phyloP scores from a whole-genome alignment of 1,284 basidiomycete genomes.

The Xanthoconium separans region DNA sequence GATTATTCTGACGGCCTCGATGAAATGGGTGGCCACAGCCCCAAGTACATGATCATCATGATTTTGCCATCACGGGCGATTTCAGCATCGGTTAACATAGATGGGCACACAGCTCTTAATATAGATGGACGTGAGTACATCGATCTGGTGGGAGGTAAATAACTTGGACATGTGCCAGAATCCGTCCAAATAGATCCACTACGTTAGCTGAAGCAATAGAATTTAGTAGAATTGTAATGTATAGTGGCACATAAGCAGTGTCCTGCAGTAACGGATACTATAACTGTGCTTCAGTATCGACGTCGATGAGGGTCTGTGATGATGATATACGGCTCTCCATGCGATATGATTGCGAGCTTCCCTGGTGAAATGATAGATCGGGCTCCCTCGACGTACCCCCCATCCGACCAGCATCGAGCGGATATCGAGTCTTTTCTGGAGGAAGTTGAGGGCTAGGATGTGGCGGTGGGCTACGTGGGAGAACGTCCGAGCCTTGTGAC shows the following conservation, averaged over 20 bases:
- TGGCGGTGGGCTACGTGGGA: slow-evolving; percentile 33
- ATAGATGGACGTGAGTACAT: neutral
- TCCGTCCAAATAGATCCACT: slow-evolving; percentile 17
- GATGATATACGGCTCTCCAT: slow-evolving; percentile 30
- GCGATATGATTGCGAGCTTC: slow-evolving; percentile 32
- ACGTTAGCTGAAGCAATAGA: slow-evolving; percentile 36
- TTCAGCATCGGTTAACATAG: slow-evolving; percentile 2
- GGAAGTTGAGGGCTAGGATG: slow-evolving; percentile 28
- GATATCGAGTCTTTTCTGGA: slow-evolving; percentile 37
- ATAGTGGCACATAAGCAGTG: slow-evolving; percentile 18
- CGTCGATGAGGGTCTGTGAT: slow-evolving; percentile 32
- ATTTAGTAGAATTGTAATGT: slow-evolving; percentile 27
- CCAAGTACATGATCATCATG: slow-evolving; percentile 14
- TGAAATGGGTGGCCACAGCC: slow-evolving; percentile 46
- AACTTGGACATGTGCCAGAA: slow-evolving; percentile 8
- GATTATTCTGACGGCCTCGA: slow-evolving; percentile 51
- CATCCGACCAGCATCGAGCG: slow-evolving; percentile 22
- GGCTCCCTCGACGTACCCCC: slow-evolving; percentile 25
- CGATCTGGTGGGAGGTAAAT: slow-evolving; percentile 13
- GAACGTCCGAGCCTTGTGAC: slow-evolving; percentile 48
- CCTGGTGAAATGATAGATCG: slow-evolving; percentile 28
- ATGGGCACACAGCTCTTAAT: slow-evolving; percentile 6
- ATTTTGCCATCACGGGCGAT: neutral
- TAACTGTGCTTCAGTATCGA: slow-evolving; percentile 25
- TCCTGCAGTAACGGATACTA: slow-evolving; percentile 15